Conservation (phyloP, 371 early-diverging fungal species). For the Rhizomucor pusillus region DNA sequence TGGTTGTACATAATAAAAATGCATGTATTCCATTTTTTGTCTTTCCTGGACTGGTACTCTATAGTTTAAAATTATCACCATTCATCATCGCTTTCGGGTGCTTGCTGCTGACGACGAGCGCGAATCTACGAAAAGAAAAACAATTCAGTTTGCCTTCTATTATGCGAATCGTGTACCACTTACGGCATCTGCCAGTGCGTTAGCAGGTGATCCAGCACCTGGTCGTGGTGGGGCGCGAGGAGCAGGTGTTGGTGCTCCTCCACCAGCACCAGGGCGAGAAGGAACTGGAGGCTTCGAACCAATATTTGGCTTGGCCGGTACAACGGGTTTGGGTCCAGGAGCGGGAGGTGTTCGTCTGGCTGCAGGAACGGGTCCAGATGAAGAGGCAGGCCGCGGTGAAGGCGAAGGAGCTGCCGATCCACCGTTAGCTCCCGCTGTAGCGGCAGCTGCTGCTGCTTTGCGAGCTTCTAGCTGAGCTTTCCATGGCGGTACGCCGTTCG, state of each 20-base stretch:
- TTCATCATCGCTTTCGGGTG: constrained; percentile 12
- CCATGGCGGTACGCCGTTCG: constrained; percentile 49
- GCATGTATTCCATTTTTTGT: not conserved
- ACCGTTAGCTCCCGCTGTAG: not conserved
- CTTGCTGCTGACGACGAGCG: constrained; percentile 17
- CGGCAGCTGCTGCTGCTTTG: constrained; percentile 29
- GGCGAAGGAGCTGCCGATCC: constrained; percentile 54
- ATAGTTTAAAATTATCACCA: constrained; percentile 4
- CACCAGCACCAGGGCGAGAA: not conserved
- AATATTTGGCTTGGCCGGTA: not conserved
- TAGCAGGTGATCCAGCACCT: constrained; percentile 40
- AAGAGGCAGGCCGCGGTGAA: constrained; percentile 35
- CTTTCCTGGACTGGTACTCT: not conserved
- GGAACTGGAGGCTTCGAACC: not conserved
- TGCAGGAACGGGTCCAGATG: constrained; percentile 23
- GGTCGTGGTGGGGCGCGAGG: constrained; percentile 45
- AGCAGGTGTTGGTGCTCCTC: constrained; percentile 9
- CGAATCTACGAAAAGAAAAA: constrained; percentile 6
- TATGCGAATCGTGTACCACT: constrained; percentile 11
- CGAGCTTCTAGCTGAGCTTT: constrained; percentile 53
- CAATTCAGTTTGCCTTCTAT: not conserved
- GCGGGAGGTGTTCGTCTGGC: constrained; percentile 46
- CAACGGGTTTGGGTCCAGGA: constrained; percentile 42
- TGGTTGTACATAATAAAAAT: not conserved
- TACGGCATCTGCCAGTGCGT: constrained; percentile 49